Evolutionary conservation across 768 basidiomycete genomes (phyloP), one percentile per base, ranked within the genome.

Genomic region (Leccinum rimulosum): DNA sequence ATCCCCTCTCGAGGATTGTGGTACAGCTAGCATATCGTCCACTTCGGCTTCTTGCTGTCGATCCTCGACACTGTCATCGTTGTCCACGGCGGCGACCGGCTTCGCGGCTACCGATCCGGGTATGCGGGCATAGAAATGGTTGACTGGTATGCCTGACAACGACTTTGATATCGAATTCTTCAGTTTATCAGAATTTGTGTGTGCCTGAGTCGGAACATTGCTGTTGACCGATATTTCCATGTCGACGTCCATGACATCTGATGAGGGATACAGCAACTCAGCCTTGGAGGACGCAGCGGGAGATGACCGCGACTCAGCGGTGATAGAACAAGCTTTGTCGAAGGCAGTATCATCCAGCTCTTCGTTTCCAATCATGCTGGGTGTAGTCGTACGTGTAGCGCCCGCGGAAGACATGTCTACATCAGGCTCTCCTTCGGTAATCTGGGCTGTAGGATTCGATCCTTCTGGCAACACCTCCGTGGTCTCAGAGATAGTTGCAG

Each of bases 1-100:
- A 62, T 65, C 60, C n/a, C 55, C 45, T 1, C 54, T n/a, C 12
- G 66, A 38, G 33, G 65, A 49, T 27, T 54, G 72, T 11, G 55
- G 57, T n/a, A 68, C 59, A 12, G 60, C 60, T 40, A 73, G 43
- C 72, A 73, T 75, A 54, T 67, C 61, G 35, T 69, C 66, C 45
- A 73, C 72, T 38, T 73, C 72, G 15, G 64, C 68, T 58, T 73
- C 72, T 45, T 73, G 73, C 28, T 64, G 63, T 49, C 64, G 68
- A 31, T 73, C 73, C 33, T 70, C 72, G 27, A 57, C 51, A 49
- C 61, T 59, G 45, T 74, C 70, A 45, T 72, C 72, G 8, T 58
- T 65, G 48, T 74, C 69, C 19, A 35, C 43, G 9, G 57, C 31
- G 36, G 51, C 58, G n/a, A 57, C 52, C 6, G 57, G 35, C 35